Percentiles rank a stretch among this genome's conserved stretches.
phyloP scores from a whole-genome alignment of 2,329 filamentous ascomycete genomes.

The Volutella citrinella region DNA sequence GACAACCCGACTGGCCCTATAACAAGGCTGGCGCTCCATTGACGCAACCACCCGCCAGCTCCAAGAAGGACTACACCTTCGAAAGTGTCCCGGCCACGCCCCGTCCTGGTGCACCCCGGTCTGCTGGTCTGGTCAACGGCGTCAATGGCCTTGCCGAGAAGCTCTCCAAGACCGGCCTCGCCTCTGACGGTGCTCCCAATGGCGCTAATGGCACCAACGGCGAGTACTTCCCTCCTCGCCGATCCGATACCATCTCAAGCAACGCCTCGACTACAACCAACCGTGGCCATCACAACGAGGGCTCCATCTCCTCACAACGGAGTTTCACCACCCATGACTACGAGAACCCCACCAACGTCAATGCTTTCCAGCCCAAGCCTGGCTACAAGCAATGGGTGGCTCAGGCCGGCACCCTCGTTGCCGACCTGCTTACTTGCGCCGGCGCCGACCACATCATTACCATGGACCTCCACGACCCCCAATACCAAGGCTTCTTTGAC shows the following conservation, averaged over 20 bases:
- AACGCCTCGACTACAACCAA: constrained; percentile 30
- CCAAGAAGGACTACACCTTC: constrained; percentile 72
- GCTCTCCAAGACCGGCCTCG: constrained; percentile 64
- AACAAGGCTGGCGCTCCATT: constrained; percentile 92
- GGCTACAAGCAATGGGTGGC: constrained; percentile 99
- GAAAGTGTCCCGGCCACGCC: constrained; percentile 90
- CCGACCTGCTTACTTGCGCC: constrained; percentile 90
- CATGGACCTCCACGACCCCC: constrained; percentile 93
- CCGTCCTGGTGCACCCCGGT: constrained; percentile 66
- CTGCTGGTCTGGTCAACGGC: constrained; percentile 62
- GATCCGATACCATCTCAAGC: constrained; percentile 35
- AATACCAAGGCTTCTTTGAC: constrained; percentile 99
- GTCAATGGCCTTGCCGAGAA: constrained; percentile 68
- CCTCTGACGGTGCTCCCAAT: constrained; percentile 37
- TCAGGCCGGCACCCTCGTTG: constrained; percentile 91
- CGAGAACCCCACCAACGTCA: constrained; percentile 54
- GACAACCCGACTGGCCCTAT: constrained; percentile 95
- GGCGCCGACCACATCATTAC: constrained; percentile 97
- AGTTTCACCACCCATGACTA: constrained; percentile 64
- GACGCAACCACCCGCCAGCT: constrained; percentile 53
- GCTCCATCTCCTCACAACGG: constrained; percentile 41
- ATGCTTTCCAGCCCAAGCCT: constrained; percentile 71
- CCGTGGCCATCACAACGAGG: constrained; percentile 36
- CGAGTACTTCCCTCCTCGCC: constrained; percentile 31
- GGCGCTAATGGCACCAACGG: constrained; percentile 22